phyloP scores from a whole-genome alignment of 306 rosid species.

The Hippophae rhamnoides region DNA sequence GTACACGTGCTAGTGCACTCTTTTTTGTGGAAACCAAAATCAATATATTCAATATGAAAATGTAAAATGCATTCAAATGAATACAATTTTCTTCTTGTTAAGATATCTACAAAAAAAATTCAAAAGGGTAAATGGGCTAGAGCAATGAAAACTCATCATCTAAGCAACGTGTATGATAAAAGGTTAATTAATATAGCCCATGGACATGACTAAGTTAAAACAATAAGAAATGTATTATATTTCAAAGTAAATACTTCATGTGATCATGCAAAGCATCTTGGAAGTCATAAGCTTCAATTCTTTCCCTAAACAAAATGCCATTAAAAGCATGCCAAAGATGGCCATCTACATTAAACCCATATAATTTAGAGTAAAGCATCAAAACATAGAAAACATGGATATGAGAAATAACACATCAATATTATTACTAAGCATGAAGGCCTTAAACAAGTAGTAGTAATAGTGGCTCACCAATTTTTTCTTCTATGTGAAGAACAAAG shows the following conservation, averaged over 20 bases:
- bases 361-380: not conserved
- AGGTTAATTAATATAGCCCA: not conserved
- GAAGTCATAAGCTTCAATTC: slow-evolving; percentile 95
- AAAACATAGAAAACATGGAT: not conserved
- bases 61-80: too few species aligned
- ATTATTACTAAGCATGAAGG: not conserved
- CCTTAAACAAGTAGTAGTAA: slow-evolving; percentile 13
- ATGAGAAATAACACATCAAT: not conserved
- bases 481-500: slow-evolving; percentile 96
- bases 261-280: slow-evolving; percentile 96
- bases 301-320: slow-evolving; percentile 89
- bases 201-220: not conserved
- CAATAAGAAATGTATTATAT: slow-evolving; percentile 9
- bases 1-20: too few species aligned
- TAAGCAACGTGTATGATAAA: not conserved
- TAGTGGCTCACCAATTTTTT: slow-evolving; percentile 69
- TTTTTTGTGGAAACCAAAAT: not conserved
- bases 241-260: slow-evolving; percentile 59
- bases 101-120: slow-evolving; percentile 48
- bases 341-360: slow-evolving; percentile 44
- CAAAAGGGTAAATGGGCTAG: slow-evolving; percentile 13
- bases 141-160: slow-evolving; percentile 7
- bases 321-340: slow-evolving; percentile 91
- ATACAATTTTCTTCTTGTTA: slow-evolving; percentile 80
- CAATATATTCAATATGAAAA: too few species aligned